A percentile compares a stretch with the other conserved stretches of the same genome.
phyloP scores from a whole-genome alignment of 495 filamentous ascomycete genomes.

The Tuber brumale region DNA sequence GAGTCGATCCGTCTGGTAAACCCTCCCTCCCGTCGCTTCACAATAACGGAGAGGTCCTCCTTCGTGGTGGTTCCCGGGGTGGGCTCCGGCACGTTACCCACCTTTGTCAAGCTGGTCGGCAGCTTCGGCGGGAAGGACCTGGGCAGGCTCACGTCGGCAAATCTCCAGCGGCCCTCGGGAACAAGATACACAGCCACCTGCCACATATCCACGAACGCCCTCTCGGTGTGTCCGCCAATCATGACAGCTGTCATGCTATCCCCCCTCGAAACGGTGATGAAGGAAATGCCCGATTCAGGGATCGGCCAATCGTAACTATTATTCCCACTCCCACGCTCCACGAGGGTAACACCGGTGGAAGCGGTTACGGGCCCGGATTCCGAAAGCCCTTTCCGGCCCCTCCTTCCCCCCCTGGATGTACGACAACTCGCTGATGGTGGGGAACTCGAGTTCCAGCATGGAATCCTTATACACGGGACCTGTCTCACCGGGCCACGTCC shows the following conservation, averaged over 20 bases:
- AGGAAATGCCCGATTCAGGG: slow-evolving; percentile 77
- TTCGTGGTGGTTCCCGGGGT: slow-evolving; percentile 14
- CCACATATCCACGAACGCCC: slow-evolving; percentile 88
- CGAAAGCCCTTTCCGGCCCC: slow-evolving; percentile 14
- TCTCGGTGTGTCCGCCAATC: slow-evolving; percentile 75
- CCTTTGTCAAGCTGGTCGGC: slow-evolving; percentile 35
- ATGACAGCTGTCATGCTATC: slow-evolving; percentile 64
- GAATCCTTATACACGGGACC: slow-evolving; percentile 19
- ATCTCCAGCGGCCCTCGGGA: slow-evolving; percentile 80
- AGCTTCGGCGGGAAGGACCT: slow-evolving; percentile 28
- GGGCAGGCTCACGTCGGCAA: slow-evolving; percentile 56
- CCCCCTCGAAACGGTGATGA: slow-evolving; percentile 56
- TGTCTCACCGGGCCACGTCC: slow-evolving; percentile 14
- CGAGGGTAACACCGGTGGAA: slow-evolving; percentile 1
- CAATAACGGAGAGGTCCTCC: slow-evolving; percentile 33
- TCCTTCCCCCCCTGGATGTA: slow-evolving; percentile 13
- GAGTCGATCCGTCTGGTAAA: slow-evolving; percentile 54
- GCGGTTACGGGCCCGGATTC: background rate
- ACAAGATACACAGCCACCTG: slow-evolving; percentile 79
- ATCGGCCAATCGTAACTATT: slow-evolving; percentile 50
- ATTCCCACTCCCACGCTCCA: slow-evolving; percentile 2
- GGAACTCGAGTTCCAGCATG: slow-evolving; percentile 23
- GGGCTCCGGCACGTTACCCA: slow-evolving; percentile 22
- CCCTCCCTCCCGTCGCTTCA: slow-evolving; percentile 16
- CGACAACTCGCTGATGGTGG: slow-evolving; percentile 13